phyloP scores from a whole-genome alignment of 306 rosid species.

The Adenanthera pavonina region DNA sequence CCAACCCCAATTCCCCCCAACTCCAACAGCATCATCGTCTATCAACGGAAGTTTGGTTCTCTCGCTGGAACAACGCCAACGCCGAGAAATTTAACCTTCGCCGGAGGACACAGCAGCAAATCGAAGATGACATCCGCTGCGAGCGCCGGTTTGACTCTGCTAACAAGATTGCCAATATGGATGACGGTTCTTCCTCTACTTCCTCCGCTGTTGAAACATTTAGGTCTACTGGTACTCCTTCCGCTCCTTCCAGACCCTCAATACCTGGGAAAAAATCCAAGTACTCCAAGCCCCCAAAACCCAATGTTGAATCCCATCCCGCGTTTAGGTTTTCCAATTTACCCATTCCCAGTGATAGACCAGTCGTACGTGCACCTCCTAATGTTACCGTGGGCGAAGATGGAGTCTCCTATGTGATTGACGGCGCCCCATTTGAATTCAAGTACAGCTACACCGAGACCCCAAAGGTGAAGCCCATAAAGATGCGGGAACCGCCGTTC shows the following conservation, averaged over 20 bases:
- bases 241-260: constrained; percentile 70
- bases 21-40: constrained; percentile 23
- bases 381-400: constrained; percentile 64
- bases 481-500: constrained; percentile 73
- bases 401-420: constrained; percentile 54
- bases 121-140: constrained; percentile 78
- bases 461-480: constrained; percentile 73
- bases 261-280: constrained; percentile 74
- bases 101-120: constrained; percentile 62
- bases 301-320: constrained; percentile 53
- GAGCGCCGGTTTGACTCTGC: constrained; percentile 51
- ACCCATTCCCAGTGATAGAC: constrained; percentile 39
- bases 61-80: constrained; percentile 82
- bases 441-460: constrained; percentile 96
- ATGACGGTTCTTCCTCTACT: constrained; percentile 2
- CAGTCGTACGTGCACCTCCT: constrained; percentile 42
- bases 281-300: constrained; percentile 60
- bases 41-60: constrained; percentile 54
- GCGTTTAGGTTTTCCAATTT: constrained; percentile 42
- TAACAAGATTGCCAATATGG: not conserved
- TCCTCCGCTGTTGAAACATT: constrained; percentile 32
- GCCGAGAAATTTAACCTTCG: constrained; percentile 68
- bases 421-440: constrained; percentile 85
- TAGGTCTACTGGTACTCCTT: constrained; percentile 67
- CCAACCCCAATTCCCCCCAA: constrained; percentile 32